A percentile compares a stretch with the other conserved stretches of the same genome.
These are phyloP conservation scores for Tylopilus sp. DNA, from an alignment of 1,284 basidiomycete species.

Conservation along the genomic window DNA sequence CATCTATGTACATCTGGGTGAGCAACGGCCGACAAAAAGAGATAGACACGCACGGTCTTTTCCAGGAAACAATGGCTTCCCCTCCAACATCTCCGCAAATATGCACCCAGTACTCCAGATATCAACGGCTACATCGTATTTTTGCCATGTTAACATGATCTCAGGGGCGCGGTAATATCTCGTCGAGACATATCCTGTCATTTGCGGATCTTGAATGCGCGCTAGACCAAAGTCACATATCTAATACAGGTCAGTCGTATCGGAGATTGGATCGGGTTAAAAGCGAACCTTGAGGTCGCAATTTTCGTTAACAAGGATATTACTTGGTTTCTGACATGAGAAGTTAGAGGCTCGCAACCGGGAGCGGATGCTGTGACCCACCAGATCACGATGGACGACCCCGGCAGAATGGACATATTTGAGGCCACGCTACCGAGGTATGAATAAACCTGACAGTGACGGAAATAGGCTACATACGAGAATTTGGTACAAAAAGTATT, in stretches of 20 bases:
- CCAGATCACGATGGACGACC: constrained; percentile 97
- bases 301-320: constrained; percentile 99
- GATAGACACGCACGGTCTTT: constrained; percentile 86
- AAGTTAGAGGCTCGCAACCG: neutral
- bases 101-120: constrained; percentile 99
- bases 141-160: constrained; percentile 99
- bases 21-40: constrained; percentile 6
- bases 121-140: constrained; percentile 99
- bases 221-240: constrained; percentile 99
- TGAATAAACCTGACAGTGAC: constrained; percentile 14
- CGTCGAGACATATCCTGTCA: constrained; percentile 99
- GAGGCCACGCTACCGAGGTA: constrained; percentile 80
- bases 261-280: constrained; percentile 12
- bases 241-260: constrained; percentile 50
- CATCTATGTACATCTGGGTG: constrained; percentile 76
- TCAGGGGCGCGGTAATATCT: constrained; percentile 99
- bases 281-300: constrained; percentile 89
- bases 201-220: constrained; percentile 97
- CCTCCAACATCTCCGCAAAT: constrained; percentile 99
- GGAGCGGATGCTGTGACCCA: constrained; percentile 47
- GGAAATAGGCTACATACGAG: constrained; percentile 66
- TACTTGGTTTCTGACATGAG: constrained; percentile 89
- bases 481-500: constrained; percentile 99
- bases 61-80: constrained; percentile 98
- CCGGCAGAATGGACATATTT: constrained; percentile 99